Evolutionary conservation across 345 rosid species (phyloP), one percentile per base, ranked within the genome.

Genomic region (Populus tremula): DNA sequence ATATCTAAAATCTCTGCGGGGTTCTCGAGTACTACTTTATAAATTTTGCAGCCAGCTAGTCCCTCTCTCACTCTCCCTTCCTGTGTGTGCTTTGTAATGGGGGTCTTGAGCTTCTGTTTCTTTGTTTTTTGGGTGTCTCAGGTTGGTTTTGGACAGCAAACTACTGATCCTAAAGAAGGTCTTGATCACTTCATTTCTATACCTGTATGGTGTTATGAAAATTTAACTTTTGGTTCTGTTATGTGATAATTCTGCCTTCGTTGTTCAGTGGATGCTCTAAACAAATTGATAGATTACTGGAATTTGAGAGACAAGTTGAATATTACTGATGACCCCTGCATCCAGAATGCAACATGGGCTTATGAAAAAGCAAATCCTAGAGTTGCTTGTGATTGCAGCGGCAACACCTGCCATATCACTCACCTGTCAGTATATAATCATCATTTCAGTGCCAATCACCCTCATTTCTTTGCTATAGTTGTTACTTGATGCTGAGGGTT

Each of bases 151-250:
- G 87, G 86, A 66, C 91, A 86, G 76, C 74, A 75, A 29, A 21
- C 69, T 36, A 86, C 89, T 50, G 90, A 88, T 70, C 72, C 86
- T 31, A 76, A 71, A 50, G 90, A 89, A 84, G 90, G 92, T 87
- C 41, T 68, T 27, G 20, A 33, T 62, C 45, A 10, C 4, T 39
- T 4, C 25, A 1, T 25, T n/a, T 63, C 38, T 63, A 3, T 35
- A 8, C 23, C 27, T 68, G 8, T 61, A 64, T 76, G 29, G 27
- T 47, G 9, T 7, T 59, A 21, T 45, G 38, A 21, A 71, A 18
- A 35, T 76, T 10, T 5, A 31, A 47, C 36, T 33, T n/a, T 29
- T 43, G 5, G 8, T 27, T 11, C 31, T 38, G 8, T 43, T 16
- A 5, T 56, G 20, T 14, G 29, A 23, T 17, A 11, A 50, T 45